Evolutionary conservation across 177 flowering plant genomes (phyloP).

Genomic region (Viscum album): DNA sequence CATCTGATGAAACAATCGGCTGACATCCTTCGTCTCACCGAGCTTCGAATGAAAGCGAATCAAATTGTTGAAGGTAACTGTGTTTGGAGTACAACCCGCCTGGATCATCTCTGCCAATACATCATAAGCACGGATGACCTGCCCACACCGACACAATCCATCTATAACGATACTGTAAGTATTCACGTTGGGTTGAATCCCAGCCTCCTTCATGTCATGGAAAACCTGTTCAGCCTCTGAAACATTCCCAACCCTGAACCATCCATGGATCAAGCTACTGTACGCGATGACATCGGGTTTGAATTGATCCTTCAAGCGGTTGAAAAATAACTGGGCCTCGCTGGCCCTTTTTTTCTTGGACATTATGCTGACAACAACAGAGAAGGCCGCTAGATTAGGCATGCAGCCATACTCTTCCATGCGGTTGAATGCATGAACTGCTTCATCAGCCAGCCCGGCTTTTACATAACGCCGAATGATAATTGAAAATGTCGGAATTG

Average conservation of each 20-base stretch:
- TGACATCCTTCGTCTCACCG: conserved; percentile 61
- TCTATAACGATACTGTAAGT: conserved; percentile 75
- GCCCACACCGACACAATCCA: conserved; percentile 69
- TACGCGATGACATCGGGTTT: conserved; percentile 67
- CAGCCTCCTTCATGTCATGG: conserved; percentile 61
- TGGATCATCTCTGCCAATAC: conserved; percentile 83
- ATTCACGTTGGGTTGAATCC: conserved; percentile 67
- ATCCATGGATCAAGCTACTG: conserved; percentile 70
- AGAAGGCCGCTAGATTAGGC: conserved; percentile 51
- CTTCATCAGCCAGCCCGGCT: conserved; percentile 79
- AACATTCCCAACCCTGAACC: conserved; percentile 73
- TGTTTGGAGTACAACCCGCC: conserved; percentile 53
- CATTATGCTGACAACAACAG: conserved; percentile 42
- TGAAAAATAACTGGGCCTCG: conserved; percentile 76
- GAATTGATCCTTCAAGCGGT: conserved; percentile 50
- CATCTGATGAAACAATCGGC: conserved; percentile 90
- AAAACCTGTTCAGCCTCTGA: conserved; percentile 72
- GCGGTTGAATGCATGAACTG: conserved; percentile 65
- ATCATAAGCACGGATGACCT: conserved; percentile 68
- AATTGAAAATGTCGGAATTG: conserved; percentile 40
- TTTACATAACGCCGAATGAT: conserved; percentile 64
- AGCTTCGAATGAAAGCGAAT: conserved; percentile 85
- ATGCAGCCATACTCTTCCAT: conserved; percentile 76
- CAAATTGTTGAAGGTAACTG: conserved; percentile 64
- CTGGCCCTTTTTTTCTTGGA: conserved; percentile 55